phyloP scores from a whole-genome alignment of 495 filamentous ascomycete genomes.

The Penicillium atrosanguineum region DNA sequence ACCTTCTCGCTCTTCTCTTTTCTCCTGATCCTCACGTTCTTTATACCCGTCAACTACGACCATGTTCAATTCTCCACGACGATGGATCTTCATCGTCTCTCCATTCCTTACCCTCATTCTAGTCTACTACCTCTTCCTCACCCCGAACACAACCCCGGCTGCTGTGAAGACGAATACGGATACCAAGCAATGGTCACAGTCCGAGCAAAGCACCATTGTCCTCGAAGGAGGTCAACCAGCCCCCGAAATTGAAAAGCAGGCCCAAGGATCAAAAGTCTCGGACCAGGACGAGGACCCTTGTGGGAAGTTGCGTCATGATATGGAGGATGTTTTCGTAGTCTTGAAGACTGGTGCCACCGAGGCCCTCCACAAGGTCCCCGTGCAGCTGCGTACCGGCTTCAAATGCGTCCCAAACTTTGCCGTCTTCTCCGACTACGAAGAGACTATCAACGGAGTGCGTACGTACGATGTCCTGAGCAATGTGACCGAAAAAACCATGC shows the following conservation, averaged over 20 bases:
- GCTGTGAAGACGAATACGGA: background rate
- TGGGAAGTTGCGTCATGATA: conserved; percentile 15
- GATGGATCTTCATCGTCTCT: conserved; percentile 27
- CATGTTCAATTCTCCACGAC: conserved; percentile 29
- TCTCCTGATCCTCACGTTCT: conserved; percentile 1
- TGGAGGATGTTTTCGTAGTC: conserved; percentile 41
- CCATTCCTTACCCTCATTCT: conserved; percentile 23
- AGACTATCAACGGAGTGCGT: conserved; percentile 36
- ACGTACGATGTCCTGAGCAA: conserved; percentile 42
- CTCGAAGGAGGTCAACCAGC: conserved; percentile 4
- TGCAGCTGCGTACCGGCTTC: conserved; percentile 41
- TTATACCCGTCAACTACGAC: background rate
- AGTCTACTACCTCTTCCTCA: conserved; percentile 17
- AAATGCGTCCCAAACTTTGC: conserved; percentile 41
- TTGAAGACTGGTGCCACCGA: conserved; percentile 46
- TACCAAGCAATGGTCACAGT: conserved; percentile 6
- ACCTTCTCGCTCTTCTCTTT: conserved; percentile 1
- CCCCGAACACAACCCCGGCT: conserved; percentile 10
- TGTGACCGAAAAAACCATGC: conserved; percentile 30
- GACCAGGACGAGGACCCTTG: conserved; percentile 16
- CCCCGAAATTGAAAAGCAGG: background rate
- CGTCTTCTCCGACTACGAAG: conserved; percentile 48
- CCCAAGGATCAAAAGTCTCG: background rate
- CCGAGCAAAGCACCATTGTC: conserved; percentile 8
- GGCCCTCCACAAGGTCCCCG: conserved; percentile 33